Evolutionary conservation across 2,329 filamentous ascomycete genomes (phyloP), one percentile per base, ranked within the genome.

Genomic region (Bipolaris victoriae): DNA sequence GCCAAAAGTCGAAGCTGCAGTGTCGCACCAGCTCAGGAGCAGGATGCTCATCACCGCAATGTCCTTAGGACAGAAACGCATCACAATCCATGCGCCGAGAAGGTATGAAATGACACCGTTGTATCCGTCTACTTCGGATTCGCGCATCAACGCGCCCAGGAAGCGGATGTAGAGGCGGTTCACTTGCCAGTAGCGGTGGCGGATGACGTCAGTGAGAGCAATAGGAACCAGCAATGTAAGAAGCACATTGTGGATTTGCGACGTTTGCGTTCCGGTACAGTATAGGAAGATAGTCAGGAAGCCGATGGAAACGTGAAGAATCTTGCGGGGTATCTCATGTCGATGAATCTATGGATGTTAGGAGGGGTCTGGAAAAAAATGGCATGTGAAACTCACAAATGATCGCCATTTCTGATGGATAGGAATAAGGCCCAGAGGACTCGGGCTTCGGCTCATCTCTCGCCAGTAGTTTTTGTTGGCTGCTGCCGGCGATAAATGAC

Each of bases 71-170:
- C 96, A 92, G 75, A 91, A 92, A 65, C 86, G 86, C 64, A 98
- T 85, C 15, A 94, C 92, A 31, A 88, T 83, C 87, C 92, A 97
- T 26, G 92, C 89, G 55, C 95, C 95, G 7, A 97, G 85, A 9
- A 99, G 86, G 78, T 98, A 99, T 82, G 91, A 97, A 65, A 99
- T 96, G 66, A 98, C 94, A 50, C 95, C 95, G 75, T 99, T 99
- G 83, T 92, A 99, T 49, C 92, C 91, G 46, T 88, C 84, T 66
- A 94, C 96, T 79, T 99, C 95, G 63, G 90, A 95, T 80, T 99
- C 95, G 52, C 95, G 90, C 95, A 99, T 99, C 67, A 99, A 83
- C 0, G 93, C 92, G 45, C 95, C 95, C 13, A 98, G 80, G 36
- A 86, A 84, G 55, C 85, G 87, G 68, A 98, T 94, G 77, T 98